These are phyloP conservation scores for Rhodosporidiobolus odoratus DNA, from an alignment of 768 basidiomycete genomes.

Conservation along the genomic window DNA sequence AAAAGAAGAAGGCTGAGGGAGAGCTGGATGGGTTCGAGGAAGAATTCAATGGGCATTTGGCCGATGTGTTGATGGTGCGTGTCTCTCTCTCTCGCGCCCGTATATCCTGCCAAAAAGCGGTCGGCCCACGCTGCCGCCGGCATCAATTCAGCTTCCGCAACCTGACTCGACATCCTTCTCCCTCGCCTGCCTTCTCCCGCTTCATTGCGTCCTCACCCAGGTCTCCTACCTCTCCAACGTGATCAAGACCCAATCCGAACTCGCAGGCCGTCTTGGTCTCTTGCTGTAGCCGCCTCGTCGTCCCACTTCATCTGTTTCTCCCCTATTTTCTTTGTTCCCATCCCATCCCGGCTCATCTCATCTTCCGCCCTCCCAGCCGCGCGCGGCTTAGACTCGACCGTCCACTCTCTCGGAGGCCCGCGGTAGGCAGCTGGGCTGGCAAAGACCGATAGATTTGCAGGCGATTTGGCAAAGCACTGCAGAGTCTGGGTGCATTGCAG, in stretches of 20 bases:
- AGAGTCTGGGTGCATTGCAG: too few relatives aligned
- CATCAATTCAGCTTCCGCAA: too few relatives aligned
- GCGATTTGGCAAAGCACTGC: too few relatives aligned
- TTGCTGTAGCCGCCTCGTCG: neutral
- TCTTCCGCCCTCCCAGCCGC: too few relatives aligned
- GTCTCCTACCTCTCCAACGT: slow-evolving; percentile 90
- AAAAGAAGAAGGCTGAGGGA: neutral
- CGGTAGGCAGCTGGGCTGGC: too few relatives aligned
- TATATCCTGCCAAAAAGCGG: neutral
- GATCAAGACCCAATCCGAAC: slow-evolving; percentile 82
- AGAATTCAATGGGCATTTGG: slow-evolving; percentile 61
- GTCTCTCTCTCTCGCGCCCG: neutral
- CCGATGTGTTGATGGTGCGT: slow-evolving; percentile 76
- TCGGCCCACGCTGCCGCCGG: too few relatives aligned
- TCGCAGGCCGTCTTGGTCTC: slow-evolving; percentile 11
- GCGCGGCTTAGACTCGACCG: too few relatives aligned
- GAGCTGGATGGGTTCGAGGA: slow-evolving; percentile 50
- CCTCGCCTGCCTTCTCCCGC: neutral
- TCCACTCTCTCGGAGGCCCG: too few relatives aligned
- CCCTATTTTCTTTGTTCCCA: neutral
- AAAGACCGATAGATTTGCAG: too few relatives aligned
- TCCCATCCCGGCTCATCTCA: too few relatives aligned
- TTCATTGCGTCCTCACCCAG: neutral
- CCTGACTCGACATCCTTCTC: neutral
- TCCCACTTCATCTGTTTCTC: neutral